phyloP scores from a whole-genome alignment of 2,329 filamentous ascomycete genomes.

The Talaromyces sp. region DNA sequence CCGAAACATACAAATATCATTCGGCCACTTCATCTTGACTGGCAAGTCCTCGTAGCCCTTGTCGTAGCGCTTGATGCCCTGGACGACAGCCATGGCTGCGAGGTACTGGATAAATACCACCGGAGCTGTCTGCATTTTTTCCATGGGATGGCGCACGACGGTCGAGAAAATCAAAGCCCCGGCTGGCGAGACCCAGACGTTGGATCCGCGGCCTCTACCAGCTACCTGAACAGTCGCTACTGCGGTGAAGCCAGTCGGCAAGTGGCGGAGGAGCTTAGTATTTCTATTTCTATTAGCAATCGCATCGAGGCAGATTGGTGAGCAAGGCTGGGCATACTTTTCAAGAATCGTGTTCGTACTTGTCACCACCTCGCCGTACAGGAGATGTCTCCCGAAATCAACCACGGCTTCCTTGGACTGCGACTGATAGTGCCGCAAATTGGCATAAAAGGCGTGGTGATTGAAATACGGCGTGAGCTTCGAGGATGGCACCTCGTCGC shows the following conservation, averaged over 20 bases:
- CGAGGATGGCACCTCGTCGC: conserved; percentile 60
- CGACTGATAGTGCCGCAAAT: conserved; percentile 62
- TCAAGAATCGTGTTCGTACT: conserved; percentile 92
- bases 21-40: conserved; percentile 93
- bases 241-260: conserved; percentile 82
- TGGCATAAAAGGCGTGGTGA: conserved; percentile 71
- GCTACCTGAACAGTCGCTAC: conserved; percentile 85
- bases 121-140: conserved; percentile 66
- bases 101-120: conserved; percentile 95
- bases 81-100: conserved; percentile 78
- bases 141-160: conserved; percentile 75
- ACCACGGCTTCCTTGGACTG: conserved; percentile 52
- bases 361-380: conserved; percentile 90
- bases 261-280: conserved; percentile 64
- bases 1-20: conserved; percentile 69
- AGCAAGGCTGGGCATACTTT: conserved; percentile 53
- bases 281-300: conserved; percentile 53
- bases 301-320: neutral
- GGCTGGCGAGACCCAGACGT: conserved; percentile 90
- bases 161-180: conserved; percentile 85
- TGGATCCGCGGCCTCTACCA: conserved; percentile 80
- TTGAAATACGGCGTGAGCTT: conserved; percentile 83
- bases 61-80: conserved; percentile 77
- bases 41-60: conserved; percentile 69
- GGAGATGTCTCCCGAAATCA: conserved; percentile 69